Base-by-base conservation (phyloP, 306 rosid species). In the Gillenia trifoliata region DNA sequence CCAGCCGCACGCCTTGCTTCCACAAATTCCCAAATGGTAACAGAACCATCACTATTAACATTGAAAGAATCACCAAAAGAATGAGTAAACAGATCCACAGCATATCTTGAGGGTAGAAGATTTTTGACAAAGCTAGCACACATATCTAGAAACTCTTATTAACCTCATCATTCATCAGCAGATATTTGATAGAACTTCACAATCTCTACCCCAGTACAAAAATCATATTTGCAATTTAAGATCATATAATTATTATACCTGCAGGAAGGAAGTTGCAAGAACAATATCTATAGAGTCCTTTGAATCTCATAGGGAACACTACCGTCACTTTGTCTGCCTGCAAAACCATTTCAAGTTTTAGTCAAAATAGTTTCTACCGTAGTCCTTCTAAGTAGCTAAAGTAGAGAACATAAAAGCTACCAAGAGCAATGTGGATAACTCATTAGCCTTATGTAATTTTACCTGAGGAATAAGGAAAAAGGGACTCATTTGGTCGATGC, bases 221-320 rank as follows among this genome's bases (percentile, higher is more conserved):
- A 30, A 49, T 70, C 25, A 50, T 68, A 19, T 29, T 47, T 8
- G 20, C 62, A 23, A 64, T 52, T 31, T 19, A 55, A 70, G 43
- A 57, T 29, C 20, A 22, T 30, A 57, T 54, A 47, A 25, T 56
- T 49, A 80, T 29, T 73, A 78, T 84, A 93, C 98, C 98, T 93
- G 97, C 80, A 93, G 85, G 83, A 93, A 91, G 79, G 97, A 93
- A 75, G 97, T 93, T 36, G 98, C 98, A 55, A 93, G 90, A 76
- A 88, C 86, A 77, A 78, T 89, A 83, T 93, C 98, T 85, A 43
- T 97, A 43, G 98, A 89, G 70, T 93, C 97, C 20, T n/a, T 78
- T 88, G 85, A 93, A 91, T 79, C 98, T 91, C 98, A 93, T 91
- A 66, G 98, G 98, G 81, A 83, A 93, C 77, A 93, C 86, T 85